Conservation (phyloP, 306 rosid genomes). For the Ceratonia siliqua region DNA sequence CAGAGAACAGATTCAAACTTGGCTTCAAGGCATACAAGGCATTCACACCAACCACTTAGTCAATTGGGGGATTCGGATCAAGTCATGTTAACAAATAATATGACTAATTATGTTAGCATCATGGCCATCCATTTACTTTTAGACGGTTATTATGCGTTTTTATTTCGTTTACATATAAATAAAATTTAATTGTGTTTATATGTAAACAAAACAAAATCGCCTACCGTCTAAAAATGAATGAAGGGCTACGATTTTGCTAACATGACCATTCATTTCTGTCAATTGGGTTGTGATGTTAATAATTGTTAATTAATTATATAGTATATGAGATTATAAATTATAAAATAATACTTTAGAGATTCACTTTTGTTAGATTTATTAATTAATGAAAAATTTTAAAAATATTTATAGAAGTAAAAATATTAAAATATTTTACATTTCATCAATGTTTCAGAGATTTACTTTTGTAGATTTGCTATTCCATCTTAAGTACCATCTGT, state of each 20-base stretch:
- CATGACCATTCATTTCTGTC: too few species aligned
- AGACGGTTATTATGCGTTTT: too few species aligned
- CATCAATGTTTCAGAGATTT: neutral
- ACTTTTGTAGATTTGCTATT: neutral
- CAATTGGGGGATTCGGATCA: too few species aligned
- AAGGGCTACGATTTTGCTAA: too few species aligned
- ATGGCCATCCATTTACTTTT: too few species aligned
- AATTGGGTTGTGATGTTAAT: neutral
- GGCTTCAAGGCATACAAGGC: neutral
- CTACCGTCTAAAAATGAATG: too few species aligned
- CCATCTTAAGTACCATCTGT: neutral
- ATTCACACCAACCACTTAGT: neutral
- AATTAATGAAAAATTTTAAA: neutral
- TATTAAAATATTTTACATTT: neutral
- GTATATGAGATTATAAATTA: neutral
- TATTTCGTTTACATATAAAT: too few species aligned
- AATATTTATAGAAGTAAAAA: neutral
- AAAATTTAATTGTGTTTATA: too few species aligned
- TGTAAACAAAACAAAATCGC: too few species aligned
- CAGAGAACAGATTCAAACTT: neutral
- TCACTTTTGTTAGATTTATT: neutral
- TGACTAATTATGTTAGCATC: too few species aligned
- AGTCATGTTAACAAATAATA: too few species aligned
- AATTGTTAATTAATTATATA: neutral
- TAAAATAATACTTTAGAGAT: neutral